Evolutionary conservation across 2,329 filamentous ascomycete species (phyloP).

Genomic region (Leptosphaerulina australis): DNA sequence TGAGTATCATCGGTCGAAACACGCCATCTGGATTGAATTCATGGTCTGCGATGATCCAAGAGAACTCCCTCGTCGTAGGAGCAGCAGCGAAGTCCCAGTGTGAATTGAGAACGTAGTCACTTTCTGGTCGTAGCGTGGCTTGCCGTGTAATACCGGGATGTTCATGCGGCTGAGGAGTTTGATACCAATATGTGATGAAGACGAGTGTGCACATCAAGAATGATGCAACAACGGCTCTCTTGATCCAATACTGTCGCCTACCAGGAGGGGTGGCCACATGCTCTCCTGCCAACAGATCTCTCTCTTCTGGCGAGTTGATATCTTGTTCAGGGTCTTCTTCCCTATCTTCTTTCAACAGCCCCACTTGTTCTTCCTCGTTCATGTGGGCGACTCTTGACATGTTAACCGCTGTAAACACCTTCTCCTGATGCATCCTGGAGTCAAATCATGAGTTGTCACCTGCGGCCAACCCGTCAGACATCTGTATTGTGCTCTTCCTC

Average conservation of each 20-base stretch:
- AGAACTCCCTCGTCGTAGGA: conserved; percentile 61
- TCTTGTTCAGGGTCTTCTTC: conserved; percentile 9
- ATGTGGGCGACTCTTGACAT: background rate
- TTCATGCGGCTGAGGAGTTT: background rate
- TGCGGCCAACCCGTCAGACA: no score
- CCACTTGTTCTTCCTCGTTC: conserved; percentile 27
- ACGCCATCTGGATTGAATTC: conserved; percentile 64
- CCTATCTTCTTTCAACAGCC: conserved; percentile 24
- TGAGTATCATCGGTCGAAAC: conserved; percentile 50
- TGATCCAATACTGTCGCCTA: background rate
- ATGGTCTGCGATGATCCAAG: conserved; percentile 66
- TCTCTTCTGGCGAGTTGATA: conserved; percentile 4
- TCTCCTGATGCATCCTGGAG: conserved; percentile 1
- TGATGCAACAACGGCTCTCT: background rate
- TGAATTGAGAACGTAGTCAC: conserved; percentile 59
- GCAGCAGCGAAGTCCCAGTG: conserved; percentile 62
- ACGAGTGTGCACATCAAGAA: background rate
- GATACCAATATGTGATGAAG: background rate
- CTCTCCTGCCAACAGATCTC: background rate
- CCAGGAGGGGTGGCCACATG: background rate
- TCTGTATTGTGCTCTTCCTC: no score
- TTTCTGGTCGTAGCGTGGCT: conserved; percentile 30
- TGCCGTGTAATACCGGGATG: background rate
- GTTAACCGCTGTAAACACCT: conserved; percentile 8
- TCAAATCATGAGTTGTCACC: background rate